Conservation (phyloP, 257 asterid species). For the Datura wrightii region DNA sequence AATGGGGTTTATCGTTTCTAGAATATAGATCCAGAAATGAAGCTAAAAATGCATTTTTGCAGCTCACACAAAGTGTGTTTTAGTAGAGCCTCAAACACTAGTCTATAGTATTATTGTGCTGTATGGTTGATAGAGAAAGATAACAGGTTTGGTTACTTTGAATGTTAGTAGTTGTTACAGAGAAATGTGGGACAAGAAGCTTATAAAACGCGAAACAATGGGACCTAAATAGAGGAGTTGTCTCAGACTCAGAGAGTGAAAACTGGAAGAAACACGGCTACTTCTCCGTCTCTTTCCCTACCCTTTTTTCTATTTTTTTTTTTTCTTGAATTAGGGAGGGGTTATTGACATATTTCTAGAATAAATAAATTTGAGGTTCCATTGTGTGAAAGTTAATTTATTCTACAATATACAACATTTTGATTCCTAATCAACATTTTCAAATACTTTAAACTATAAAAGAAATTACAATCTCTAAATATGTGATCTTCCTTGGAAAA, state of each 20-base stretch:
- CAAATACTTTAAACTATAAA: no score
- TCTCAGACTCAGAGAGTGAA: background rate
- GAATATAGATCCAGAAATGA: slow-evolving; percentile 53
- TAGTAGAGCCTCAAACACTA: background rate
- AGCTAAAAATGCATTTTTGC: slow-evolving; percentile 38
- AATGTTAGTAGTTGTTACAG: background rate
- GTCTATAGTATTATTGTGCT: background rate
- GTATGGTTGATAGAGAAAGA: slow-evolving; percentile 6
- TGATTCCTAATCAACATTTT: no score
- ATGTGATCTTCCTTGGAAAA: background rate
- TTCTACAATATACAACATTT: no score
- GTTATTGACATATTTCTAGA: background rate
- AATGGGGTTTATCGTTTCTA: background rate
- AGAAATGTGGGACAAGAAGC: slow-evolving; percentile 23
- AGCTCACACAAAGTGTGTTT: background rate
- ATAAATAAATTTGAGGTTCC: background rate
- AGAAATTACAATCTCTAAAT: background rate
- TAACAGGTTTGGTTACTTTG: background rate
- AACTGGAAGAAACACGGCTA: background rate
- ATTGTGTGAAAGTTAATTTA: background rate
- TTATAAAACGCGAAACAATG: background rate
- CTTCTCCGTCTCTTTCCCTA: background rate
- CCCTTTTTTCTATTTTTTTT: background rate
- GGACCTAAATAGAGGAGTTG: slow-evolving; percentile 1
- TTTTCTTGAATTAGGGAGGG: background rate